These are phyloP conservation scores for Lasiosphaeris hirsuta DNA, from an alignment of 495 filamentous ascomycete species.

Conservation along the genomic window DNA sequence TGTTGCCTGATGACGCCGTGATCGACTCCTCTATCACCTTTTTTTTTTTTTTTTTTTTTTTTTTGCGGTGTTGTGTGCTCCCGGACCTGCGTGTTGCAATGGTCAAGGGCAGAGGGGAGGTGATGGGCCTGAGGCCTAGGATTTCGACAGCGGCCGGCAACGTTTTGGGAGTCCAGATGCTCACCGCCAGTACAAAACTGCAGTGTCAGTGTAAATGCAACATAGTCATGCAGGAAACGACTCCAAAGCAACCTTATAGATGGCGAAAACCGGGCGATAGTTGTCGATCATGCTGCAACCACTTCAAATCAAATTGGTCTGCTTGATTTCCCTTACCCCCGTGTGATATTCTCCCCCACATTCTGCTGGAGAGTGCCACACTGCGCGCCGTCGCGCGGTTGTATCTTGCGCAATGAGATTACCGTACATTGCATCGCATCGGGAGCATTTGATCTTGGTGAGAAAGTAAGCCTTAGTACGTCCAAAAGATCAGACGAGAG, in stretches of 20 bases:
- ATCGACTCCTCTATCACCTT: background rate
- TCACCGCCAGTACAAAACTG: slow-evolving; percentile 19
- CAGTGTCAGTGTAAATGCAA: slow-evolving; percentile 22
- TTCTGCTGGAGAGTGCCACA: background rate
- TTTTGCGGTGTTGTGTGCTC: slow-evolving; percentile 7
- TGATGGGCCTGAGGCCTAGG: too few relatives aligned
- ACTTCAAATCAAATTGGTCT: background rate
- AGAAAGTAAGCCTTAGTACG: background rate
- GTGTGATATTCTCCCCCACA: slow-evolving; percentile 4
- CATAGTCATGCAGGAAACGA: slow-evolving; percentile 13
- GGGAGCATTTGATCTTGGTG: slow-evolving; percentile 8
- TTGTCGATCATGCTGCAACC: slow-evolving; percentile 26
- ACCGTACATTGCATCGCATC: slow-evolving; percentile 12
- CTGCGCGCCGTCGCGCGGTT: background rate
- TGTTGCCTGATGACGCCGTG: too few relatives aligned
- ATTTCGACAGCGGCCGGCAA: too few relatives aligned
- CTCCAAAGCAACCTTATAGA: slow-evolving; percentile 7
- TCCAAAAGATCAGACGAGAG: slow-evolving; percentile 23
- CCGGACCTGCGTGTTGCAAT: background rate
- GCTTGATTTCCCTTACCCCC: background rate
- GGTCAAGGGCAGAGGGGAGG: too few relatives aligned
- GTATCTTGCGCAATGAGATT: slow-evolving; percentile 12
- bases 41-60: too few relatives aligned
- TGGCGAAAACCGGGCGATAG: slow-evolving; percentile 21
- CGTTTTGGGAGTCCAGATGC: background rate